Percentiles rank a stretch among this genome's conserved stretches.
phyloP scores from a whole-genome alignment of 2,329 filamentous ascomycete species.

The Alternaria arbusti region DNA sequence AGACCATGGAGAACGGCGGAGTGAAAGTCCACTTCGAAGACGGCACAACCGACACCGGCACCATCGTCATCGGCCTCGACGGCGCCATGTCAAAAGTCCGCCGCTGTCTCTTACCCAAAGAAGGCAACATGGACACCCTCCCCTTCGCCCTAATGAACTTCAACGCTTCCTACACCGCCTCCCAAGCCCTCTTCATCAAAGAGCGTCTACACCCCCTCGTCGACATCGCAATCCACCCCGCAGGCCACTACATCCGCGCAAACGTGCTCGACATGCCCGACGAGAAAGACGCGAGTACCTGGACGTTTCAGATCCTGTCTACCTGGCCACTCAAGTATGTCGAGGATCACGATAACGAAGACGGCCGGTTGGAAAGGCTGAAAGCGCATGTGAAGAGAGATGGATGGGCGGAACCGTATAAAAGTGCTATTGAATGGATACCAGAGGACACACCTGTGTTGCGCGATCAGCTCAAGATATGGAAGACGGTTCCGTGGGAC shows the following conservation, averaged over 20 bases:
- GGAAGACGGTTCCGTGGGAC: conserved; percentile 45
- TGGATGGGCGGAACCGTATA: conserved; percentile 44
- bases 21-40: conserved; percentile 34
- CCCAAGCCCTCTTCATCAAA: conserved; percentile 36
- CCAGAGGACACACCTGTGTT: conserved; percentile 36
- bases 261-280: conserved; percentile 44
- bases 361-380: conserved; percentile 26
- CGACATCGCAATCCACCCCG: conserved; percentile 41
- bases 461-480: conserved; percentile 44
- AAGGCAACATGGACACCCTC: conserved; percentile 29
- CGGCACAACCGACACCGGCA: conserved; percentile 29
- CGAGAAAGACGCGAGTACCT: conserved; percentile 39
- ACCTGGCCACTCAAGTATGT: conserved; percentile 37
- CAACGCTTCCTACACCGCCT: conserved; percentile 33
- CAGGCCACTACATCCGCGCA: conserved; percentile 37
- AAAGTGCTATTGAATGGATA: conserved; percentile 43
- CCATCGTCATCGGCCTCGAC: conserved; percentile 32
- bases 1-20: conserved; percentile 26
- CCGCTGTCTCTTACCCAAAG: conserved; percentile 27
- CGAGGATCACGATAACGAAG: conserved; percentile 38
- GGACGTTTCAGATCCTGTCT: conserved; percentile 44
- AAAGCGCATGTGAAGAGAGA: conserved; percentile 36
- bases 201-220: conserved; percentile 35
- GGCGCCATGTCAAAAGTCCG: conserved; percentile 37
- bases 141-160: conserved; percentile 42